Percentiles rank a stretch among this genome's conserved stretches.
phyloP scores from a whole-genome alignment of 345 rosid species.

The Trapa bicornis region DNA sequence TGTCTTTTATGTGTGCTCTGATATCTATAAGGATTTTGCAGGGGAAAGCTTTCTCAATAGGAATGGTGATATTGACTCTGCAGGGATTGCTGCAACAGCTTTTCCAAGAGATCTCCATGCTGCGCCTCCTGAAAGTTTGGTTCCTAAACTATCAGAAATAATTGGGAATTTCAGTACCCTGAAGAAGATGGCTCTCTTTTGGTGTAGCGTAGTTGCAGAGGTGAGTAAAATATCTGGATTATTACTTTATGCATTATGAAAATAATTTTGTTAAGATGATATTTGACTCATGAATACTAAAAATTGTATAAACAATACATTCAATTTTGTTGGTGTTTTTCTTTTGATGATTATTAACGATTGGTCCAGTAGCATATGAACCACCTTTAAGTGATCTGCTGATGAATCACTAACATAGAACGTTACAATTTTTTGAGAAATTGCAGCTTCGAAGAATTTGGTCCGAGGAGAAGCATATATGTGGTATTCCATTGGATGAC shows the following conservation, averaged over 20 bases:
- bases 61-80: slow-evolving; percentile 36
- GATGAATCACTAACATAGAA: slow-evolving; percentile 4
- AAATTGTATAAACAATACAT: background rate
- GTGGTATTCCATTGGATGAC: slow-evolving; percentile 64
- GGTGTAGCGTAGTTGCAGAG: slow-evolving; percentile 70
- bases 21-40: slow-evolving; percentile 61
- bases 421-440: background rate
- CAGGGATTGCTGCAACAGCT: slow-evolving; percentile 23
- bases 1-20: slow-evolving; percentile 37
- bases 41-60: slow-evolving; percentile 73
- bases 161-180: slow-evolving; percentile 72
- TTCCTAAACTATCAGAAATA: slow-evolving; percentile 83
- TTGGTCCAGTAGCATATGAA: background rate
- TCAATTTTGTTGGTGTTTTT: background rate
- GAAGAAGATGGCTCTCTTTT: slow-evolving; percentile 62
- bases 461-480: slow-evolving; percentile 60
- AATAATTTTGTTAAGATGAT: background rate
- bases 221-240: slow-evolving; percentile 32
- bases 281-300: background rate
- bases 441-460: slow-evolving; percentile 69
- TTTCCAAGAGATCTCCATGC: slow-evolving; percentile 74
- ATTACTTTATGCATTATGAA: background rate
- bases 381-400: slow-evolving; percentile 8
- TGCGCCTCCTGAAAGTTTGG: slow-evolving; percentile 64
- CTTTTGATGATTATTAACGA: background rate